Conservation (phyloP, 805 yeast species). For the Yarrowia sp. region DNA sequence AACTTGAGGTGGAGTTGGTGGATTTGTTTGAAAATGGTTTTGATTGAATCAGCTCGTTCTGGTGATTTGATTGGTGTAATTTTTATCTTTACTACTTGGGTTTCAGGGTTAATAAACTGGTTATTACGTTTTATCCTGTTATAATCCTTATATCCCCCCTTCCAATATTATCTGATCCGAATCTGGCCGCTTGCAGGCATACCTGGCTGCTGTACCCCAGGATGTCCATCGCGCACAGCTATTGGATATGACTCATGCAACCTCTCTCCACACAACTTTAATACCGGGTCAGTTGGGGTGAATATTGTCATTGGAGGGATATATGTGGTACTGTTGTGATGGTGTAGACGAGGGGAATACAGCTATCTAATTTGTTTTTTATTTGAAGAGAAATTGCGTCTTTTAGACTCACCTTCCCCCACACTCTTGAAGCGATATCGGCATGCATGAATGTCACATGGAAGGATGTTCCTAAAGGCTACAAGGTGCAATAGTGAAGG, state of each 20-base stretch:
- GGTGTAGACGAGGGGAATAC: no score
- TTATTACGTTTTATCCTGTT: no score
- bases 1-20: no score
- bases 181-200: not conserved
- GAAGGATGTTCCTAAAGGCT: not conserved
- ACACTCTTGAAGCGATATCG: not conserved
- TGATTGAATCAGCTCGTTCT: not conserved
- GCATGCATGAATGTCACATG: not conserved
- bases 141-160: not conserved
- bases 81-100: no score
- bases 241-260: constrained; percentile 9
- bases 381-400: not conserved
- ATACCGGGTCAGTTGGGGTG: not conserved
- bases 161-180: not conserved
- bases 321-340: no score
- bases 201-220: not conserved
- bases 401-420: not conserved
- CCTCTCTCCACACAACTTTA: constrained; percentile 4
- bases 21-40: not conserved
- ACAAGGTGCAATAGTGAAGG: no score
- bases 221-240: not conserved
- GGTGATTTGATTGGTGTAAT: not conserved
- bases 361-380: not conserved
- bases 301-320: not conserved
- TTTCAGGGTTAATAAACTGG: no score